Evolutionary conservation across 192 early-diverging fungal species (phyloP).

Genomic region (Chytriomyces sp.): DNA sequence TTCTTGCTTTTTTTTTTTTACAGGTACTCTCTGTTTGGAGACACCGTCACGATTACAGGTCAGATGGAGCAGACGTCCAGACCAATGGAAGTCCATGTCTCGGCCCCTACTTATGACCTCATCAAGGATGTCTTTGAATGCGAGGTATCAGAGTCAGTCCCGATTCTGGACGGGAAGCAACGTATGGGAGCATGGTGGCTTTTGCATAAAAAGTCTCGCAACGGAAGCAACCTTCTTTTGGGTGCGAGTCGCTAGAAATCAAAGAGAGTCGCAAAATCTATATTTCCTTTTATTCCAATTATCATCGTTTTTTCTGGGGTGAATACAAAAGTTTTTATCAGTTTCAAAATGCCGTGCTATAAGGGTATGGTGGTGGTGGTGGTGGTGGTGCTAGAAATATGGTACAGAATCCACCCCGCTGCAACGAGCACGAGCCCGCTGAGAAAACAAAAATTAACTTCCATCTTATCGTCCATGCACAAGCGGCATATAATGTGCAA

Average conservation of each 20-base stretch:
- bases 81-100: conserved; percentile 52
- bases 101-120: conserved; percentile 43
- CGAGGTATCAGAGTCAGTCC: conserved; percentile 34
- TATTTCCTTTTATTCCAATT: neutral
- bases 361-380: neutral
- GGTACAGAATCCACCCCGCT: too few species aligned
- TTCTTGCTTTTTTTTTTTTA: conserved; percentile 11
- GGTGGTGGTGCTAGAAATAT: too few species aligned
- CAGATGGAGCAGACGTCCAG: conserved; percentile 52
- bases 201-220: conserved; percentile 31
- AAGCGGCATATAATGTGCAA: too few species aligned
- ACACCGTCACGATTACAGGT: conserved; percentile 48
- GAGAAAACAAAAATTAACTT: too few species aligned
- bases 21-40: conserved; percentile 50
- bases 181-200: conserved; percentile 49
- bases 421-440: too few species aligned
- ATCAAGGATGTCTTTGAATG: conserved; percentile 39
- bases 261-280: neutral
- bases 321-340: neutral
- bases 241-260: neutral
- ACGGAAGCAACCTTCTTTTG: neutral
- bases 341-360: neutral
- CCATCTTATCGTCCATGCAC: too few species aligned
- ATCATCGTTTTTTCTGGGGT: neutral
- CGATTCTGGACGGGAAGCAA: conserved; percentile 35